phyloP scores from a whole-genome alignment of 2,329 filamentous ascomycete genomes.

The Penicillium polonicum region DNA sequence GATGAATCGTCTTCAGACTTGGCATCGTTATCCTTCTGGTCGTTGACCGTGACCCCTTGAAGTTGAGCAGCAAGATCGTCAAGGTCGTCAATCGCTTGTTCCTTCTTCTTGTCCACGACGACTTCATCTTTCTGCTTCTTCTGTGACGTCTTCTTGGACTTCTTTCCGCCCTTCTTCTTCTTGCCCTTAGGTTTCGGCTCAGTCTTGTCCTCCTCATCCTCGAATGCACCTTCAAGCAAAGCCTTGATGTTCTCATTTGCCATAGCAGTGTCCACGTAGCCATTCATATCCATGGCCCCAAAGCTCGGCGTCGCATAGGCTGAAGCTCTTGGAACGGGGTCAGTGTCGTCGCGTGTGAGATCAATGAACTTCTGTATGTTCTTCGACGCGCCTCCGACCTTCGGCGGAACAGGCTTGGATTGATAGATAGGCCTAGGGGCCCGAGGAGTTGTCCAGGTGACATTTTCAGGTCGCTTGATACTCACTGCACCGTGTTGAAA shows the following conservation, averaged over 20 bases:
- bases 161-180: slow-evolving; percentile 28
- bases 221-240: slow-evolving; percentile 51
- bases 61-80: slow-evolving; percentile 47
- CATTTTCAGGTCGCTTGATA: slow-evolving; percentile 52
- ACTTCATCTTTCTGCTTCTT: slow-evolving; percentile 4
- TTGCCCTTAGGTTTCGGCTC: slow-evolving; percentile 40
- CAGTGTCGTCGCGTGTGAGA: slow-evolving; percentile 50
- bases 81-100: slow-evolving; percentile 33
- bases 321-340: slow-evolving; percentile 48
- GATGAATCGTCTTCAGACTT: slow-evolving; percentile 46
- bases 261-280: slow-evolving; percentile 50
- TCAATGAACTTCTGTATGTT: slow-evolving; percentile 51
- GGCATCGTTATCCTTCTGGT: slow-evolving; percentile 23
- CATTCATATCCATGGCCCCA: slow-evolving; percentile 54
- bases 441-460: slow-evolving; percentile 49
- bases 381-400: slow-evolving; percentile 43
- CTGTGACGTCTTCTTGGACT: slow-evolving; percentile 12
- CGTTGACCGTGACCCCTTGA: slow-evolving; percentile 43
- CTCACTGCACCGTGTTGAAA: slow-evolving; percentile 36
- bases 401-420: slow-evolving; percentile 45
- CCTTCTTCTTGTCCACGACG: slow-evolving; percentile 13
- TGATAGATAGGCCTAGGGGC: slow-evolving; percentile 54
- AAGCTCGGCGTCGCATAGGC: slow-evolving; percentile 49
- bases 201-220: slow-evolving; percentile 46
- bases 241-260: slow-evolving; percentile 55